Percentiles rank a stretch among this genome's conserved stretches.
These are phyloP conservation scores for Saccharomyces hybrid DNA, from an alignment of 1,139 yeast species.

Conservation along the genomic window DNA sequence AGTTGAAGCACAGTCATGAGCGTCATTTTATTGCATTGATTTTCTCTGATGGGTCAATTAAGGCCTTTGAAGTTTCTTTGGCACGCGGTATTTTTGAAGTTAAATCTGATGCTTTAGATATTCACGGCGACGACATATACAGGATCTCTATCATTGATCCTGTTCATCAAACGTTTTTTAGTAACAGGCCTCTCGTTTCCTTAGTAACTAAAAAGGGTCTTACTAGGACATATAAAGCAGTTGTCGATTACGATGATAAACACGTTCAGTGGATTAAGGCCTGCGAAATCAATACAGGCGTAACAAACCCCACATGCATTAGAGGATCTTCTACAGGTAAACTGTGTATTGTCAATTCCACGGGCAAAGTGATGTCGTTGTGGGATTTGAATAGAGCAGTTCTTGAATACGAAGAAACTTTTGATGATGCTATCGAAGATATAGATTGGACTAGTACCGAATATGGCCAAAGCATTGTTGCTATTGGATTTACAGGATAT, in stretches of 20 bases:
- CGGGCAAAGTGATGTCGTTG: conserved; percentile 47
- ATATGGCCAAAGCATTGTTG: conserved; percentile 62
- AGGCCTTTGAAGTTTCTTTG: conserved; percentile 26
- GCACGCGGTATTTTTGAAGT: conserved; percentile 17
- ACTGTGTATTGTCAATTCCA: conserved; percentile 58
- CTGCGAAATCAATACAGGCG: conserved; percentile 46
- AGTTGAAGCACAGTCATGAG: conserved; percentile 30
- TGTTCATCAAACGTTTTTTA: conserved; percentile 43
- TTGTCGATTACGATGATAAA: conserved; percentile 22
- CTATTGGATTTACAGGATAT: conserved; percentile 63
- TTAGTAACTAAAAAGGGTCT: conserved; percentile 50
- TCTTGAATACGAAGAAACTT: conserved; percentile 50
- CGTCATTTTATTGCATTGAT: conserved; percentile 41
- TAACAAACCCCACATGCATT: conserved; percentile 44
- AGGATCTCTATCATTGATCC: conserved; percentile 60
- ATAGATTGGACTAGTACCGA: conserved; percentile 69
- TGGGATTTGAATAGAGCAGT: conserved; percentile 72
- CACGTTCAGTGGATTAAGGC: conserved; percentile 46
- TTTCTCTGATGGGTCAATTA: conserved; percentile 30
- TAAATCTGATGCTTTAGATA: conserved; percentile 13
- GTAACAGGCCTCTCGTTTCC: conserved; percentile 45
- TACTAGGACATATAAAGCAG: conserved; percentile 45
- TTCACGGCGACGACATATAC: conserved; percentile 32
- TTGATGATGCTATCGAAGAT: conserved; percentile 33
- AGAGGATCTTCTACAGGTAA: conserved; percentile 72